phyloP scores from a whole-genome alignment of 176 grass and related monocot genomes.

The Oryza meyeriana region DNA sequence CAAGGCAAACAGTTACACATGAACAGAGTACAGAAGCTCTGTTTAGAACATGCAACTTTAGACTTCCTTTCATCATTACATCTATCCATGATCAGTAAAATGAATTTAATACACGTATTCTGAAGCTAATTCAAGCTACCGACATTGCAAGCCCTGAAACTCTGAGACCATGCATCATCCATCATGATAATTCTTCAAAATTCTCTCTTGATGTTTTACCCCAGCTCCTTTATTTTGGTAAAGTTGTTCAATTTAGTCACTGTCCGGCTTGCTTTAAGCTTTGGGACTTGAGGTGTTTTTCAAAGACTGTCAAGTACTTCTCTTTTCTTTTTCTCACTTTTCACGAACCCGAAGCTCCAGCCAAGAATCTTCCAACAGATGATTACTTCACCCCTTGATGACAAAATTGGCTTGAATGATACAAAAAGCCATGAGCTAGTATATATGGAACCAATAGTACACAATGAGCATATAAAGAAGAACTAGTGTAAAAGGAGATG shows the following conservation, averaged over 20 bases:
- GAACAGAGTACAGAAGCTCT: neutral
- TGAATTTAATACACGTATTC: neutral
- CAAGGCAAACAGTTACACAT: neutral
- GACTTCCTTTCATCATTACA: slow-evolving; percentile 10
- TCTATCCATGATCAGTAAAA: neutral
- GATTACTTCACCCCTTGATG: slow-evolving; percentile 21
- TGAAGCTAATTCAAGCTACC: neutral
- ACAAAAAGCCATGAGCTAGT: slow-evolving; percentile 41
- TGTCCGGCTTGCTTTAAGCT: slow-evolving; percentile 35
- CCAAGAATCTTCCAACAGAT: slow-evolving; percentile 61
- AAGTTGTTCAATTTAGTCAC: slow-evolving; percentile 36
- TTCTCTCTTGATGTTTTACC: neutral
- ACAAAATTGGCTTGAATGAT: slow-evolving; percentile 49
- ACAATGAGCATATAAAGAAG: slow-evolving; percentile 23
- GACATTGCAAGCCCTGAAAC: slow-evolving; percentile 22
- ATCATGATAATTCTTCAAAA: slow-evolving; percentile 15
- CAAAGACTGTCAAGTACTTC: slow-evolving; percentile 36
- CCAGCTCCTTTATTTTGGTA: slow-evolving; percentile 16
- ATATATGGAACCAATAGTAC: slow-evolving; percentile 10
- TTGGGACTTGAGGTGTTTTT: slow-evolving; percentile 44
- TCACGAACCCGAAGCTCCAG: slow-evolving; percentile 39
- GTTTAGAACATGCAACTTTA: neutral
- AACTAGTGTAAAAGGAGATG: slow-evolving; percentile 32
- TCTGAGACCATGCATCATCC: slow-evolving; percentile 10
- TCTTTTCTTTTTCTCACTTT: slow-evolving; percentile 26